Evolutionary conservation across 129 eudicot genomes (phyloP), one percentile per base, ranked within the genome.

Genomic region (Helianthus annuus): DNA sequence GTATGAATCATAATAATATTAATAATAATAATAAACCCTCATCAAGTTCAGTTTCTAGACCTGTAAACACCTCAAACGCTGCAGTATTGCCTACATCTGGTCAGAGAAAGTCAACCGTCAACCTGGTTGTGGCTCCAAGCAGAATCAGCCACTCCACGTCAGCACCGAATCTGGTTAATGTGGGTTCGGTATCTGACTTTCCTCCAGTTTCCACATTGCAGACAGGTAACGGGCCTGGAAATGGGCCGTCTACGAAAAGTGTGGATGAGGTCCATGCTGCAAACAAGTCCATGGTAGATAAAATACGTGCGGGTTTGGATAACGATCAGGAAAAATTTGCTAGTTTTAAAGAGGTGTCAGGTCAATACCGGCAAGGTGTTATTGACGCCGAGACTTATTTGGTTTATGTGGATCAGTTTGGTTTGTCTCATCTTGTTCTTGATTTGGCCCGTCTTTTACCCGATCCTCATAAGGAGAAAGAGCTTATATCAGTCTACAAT

Each of bases 391-490:
- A 75, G 79, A 85, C 85, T 32, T 94, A 92, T 77, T 80, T 92
- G 59, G 82, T 80, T 6, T 83, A 83, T 71, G 97, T 85, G 62
- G 84, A 88, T 80, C 91, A 90, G 82, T 90, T 88, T 83, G 94
- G 96, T 1, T 83, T 94, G 87, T 84, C 93, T 17, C 96, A 94
- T 86, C 99, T 94, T 59, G 88, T 94, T 79, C 84, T 70, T n/a
- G 99, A 94, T 71, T 45, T 94, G 77, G 97, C 99, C 16, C 81
- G 86, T 17, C 89, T 94, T 24, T 87, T 88, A 19, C 99, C 99
- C 10, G 95, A 94, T 76, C 60, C 86, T 54, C 62, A 38, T 77
- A 94, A 86, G 82, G 93, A 84, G 81, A 79, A 49, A 76, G 96
- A 87, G 80, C 86, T 94, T 48, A 65, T 86, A 46, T 91, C 86